Conservation (phyloP, 805 yeast genomes). For the Aciculoconidium aculeatum region DNA sequence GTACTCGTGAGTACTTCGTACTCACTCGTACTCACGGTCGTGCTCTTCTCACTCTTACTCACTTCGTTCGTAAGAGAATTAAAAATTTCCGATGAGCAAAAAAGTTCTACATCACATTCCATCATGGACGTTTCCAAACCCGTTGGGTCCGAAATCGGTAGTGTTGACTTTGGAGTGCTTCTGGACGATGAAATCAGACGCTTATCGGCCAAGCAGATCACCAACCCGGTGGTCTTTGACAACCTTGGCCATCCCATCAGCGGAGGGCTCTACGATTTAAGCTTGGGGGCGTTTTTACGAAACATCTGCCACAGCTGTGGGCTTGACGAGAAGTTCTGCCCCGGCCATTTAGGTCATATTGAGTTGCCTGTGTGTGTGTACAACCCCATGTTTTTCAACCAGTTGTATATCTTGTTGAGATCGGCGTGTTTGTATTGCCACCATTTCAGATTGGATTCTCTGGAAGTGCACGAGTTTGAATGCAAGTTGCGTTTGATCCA, state of each 20-base stretch:
- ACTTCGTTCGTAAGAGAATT: too few species aligned
- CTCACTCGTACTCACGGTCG: too few species aligned
- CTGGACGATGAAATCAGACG: slow-evolving; percentile 76
- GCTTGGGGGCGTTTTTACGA: slow-evolving; percentile 89
- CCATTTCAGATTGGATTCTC: slow-evolving; percentile 62
- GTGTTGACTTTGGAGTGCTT: slow-evolving; percentile 88
- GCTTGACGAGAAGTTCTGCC: slow-evolving; percentile 87
- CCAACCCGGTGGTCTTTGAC: slow-evolving; percentile 94
- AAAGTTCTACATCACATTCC: slow-evolving; percentile 4
- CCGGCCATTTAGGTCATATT: slow-evolving; percentile 98
- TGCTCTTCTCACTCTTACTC: too few species aligned
- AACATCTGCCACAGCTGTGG: slow-evolving; percentile 95
- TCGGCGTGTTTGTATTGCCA: slow-evolving; percentile 88
- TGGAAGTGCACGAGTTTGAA: slow-evolving; percentile 69
- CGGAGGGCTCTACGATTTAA: slow-evolving; percentile 89
- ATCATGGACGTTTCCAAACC: slow-evolving; percentile 94
- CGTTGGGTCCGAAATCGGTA: slow-evolving; percentile 86
- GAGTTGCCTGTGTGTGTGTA: slow-evolving; percentile 94
- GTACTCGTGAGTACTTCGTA: too few species aligned
- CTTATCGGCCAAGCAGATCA: slow-evolving; percentile 90
- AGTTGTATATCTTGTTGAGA: slow-evolving; percentile 78
- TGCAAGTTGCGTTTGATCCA: slow-evolving; percentile 80
- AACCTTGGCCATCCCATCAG: slow-evolving; percentile 92
- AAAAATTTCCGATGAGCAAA: neutral
- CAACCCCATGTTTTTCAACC: slow-evolving; percentile 91